Evolutionary conservation across 441 rosid species (phyloP).

Genomic region (Corymbia citriodora): DNA sequence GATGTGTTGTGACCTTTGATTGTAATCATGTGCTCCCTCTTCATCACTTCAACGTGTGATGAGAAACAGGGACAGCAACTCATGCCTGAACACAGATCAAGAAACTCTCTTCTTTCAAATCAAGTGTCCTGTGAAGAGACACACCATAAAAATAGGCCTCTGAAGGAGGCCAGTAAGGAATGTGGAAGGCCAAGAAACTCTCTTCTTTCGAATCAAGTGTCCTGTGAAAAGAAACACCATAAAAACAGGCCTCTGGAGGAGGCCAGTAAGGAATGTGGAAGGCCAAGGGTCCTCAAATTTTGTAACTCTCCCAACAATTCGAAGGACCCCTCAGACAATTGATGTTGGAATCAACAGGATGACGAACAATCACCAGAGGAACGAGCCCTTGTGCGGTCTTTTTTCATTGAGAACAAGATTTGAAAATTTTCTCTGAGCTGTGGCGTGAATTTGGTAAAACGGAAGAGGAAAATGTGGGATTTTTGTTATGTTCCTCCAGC

Average conservation of each 20-base stretch:
- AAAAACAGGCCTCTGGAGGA: not conserved
- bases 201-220: not conserved
- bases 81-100: constrained; percentile 24
- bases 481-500: not conserved
- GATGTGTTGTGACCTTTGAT: not conserved
- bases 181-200: not conserved
- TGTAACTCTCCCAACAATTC: not conserved
- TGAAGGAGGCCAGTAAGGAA: not conserved
- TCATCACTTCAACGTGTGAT: constrained; percentile 31
- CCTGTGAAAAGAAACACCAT: not conserved
- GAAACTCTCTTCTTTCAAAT: not conserved
- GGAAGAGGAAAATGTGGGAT: not conserved
- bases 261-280: not conserved
- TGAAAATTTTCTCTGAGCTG: not conserved
- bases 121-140: not conserved
- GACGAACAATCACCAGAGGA: not conserved
- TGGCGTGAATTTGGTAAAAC: not conserved
- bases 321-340: constrained; percentile 25
- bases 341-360: not conserved
- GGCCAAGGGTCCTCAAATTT: constrained; percentile 26
- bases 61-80: constrained; percentile 71
- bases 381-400: not conserved
- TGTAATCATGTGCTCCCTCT: constrained; percentile 9
- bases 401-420: not conserved
- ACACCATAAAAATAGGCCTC: not conserved